phyloP scores from a whole-genome alignment of 78 protist genomes.

The Pigoraptor vietnamica region DNA sequence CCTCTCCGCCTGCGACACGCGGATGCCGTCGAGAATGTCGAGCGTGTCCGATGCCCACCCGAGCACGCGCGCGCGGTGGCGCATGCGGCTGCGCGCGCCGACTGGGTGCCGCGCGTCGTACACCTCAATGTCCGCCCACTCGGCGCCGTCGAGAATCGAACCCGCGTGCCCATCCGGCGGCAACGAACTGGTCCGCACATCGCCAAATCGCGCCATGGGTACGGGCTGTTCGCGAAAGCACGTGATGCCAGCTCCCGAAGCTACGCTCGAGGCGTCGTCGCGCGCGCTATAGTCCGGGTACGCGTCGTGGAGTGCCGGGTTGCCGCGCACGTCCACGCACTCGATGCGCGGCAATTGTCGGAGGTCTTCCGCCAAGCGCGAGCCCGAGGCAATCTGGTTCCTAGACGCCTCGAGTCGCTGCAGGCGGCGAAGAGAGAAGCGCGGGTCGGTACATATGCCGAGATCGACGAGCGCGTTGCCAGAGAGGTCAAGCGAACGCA shows the following conservation, averaged over 20 bases:
- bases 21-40: not conserved
- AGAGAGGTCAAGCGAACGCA: not conserved
- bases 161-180: not conserved
- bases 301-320: not conserved
- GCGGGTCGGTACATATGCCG: not conserved
- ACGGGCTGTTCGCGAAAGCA: no score
- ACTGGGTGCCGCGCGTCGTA: not conserved
- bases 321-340: not conserved
- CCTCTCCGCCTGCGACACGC: not conserved
- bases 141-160: not conserved
- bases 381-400: not conserved
- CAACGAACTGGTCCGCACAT: not conserved
- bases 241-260: not conserved
- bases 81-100: not conserved
- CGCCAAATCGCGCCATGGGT: not conserved
- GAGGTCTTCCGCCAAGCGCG: not conserved
- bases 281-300: not conserved
- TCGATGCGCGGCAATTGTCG: not conserved
- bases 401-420: not conserved
- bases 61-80: not conserved
- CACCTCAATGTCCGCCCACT: not conserved
- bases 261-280: not conserved
- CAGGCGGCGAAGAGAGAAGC: not conserved
- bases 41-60: not conserved
- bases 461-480: not conserved